Base-by-base conservation (phyloP, 108 stramenopile species). In the Mayamaea pseudoterrestris region DNA sequence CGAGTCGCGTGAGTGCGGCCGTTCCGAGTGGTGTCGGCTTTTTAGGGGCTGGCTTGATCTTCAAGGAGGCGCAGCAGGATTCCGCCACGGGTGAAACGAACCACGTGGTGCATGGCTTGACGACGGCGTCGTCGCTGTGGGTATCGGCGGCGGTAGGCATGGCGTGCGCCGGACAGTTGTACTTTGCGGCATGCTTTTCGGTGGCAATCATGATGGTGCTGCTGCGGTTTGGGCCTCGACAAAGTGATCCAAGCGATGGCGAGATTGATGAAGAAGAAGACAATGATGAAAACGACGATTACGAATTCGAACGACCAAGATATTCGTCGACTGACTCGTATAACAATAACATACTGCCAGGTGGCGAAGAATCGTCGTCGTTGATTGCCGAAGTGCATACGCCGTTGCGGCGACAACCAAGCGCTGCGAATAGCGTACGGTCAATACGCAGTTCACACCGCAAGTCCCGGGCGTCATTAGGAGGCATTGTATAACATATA, bases 1-100 rank as follows among this genome's bases (percentile, higher is more conserved):
- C 68, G 2, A 65, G 62, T 23, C 86, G 90, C 13, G 69, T 86
- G 1, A 64, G 70, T 30, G 82, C 88, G n/a, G 81, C 83, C 0
- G 81, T 91, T 53, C 83, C 89, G 14, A 74, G 74, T 0, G 89
- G 89, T 2, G 89, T 91, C 9, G 89, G 89, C n/a, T 91, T 91
- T 48, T 58, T 91, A 21, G 89, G 89, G 0, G 76, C 81, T 21
- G 89, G 76, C 2, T 55, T 86, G 21, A 91, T 91, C 45, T 80
- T 79, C 41, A 91, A 91, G 53, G 57, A 71, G 34, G 58, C 72
- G 26, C 50, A 65, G 27, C 69, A 78, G 14, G 66, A 57, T 5
- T 47, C 49, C 13, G 53, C 40, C 7, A 71, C 71, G 27, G 34
- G 44, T 42, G 17, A 47, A 32, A 27, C 52, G 37, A n/a, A n/a